phyloP scores from a whole-genome alignment of 805 yeast genomes.

The Suhomyces emberorum region DNA sequence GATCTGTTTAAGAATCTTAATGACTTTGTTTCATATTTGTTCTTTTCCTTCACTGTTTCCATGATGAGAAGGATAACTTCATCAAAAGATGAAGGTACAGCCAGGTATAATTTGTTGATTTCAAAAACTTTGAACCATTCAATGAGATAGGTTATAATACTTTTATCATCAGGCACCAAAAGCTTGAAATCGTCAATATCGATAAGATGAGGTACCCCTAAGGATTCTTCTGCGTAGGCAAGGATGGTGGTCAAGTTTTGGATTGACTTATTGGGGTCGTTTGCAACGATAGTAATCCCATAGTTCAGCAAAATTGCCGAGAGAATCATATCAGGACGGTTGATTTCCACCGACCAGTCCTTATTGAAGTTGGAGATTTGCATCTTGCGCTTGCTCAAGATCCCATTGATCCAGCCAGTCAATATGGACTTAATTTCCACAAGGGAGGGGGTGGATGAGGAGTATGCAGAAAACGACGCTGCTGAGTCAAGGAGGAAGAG shows the following conservation, averaged over 20 bases:
- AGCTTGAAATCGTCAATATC: conserved; percentile 53
- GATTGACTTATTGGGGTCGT: conserved; percentile 16
- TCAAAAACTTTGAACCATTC: conserved; percentile 52
- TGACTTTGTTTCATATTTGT: conserved; percentile 30
- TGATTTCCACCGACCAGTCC: conserved; percentile 53
- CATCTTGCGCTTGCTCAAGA: conserved; percentile 14
- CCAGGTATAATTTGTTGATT: conserved; percentile 4
- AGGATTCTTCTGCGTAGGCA: conserved; percentile 37
- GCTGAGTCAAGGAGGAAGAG: conserved; percentile 41
- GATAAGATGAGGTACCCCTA: conserved; percentile 50
- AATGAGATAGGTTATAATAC: conserved; percentile 55
- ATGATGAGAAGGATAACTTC: conserved; percentile 9
- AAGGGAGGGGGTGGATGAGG: conserved; percentile 22
- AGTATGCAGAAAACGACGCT: conserved; percentile 13
- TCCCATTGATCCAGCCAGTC: conserved; percentile 51
- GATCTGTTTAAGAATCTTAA: conserved; percentile 27
- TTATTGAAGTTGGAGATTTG: conserved; percentile 47
- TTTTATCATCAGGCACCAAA: conserved; percentile 55
- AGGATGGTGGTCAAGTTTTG: conserved; percentile 23
- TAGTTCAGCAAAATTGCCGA: conserved; percentile 34
- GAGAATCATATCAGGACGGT: conserved; percentile 45
- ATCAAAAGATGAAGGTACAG: background rate
- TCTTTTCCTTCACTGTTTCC: conserved; percentile 16
- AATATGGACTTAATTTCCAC: conserved; percentile 30
- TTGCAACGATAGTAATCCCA: conserved; percentile 5